phyloP scores from a whole-genome alignment of 805 yeast genomes.

The Millerago galiae region DNA sequence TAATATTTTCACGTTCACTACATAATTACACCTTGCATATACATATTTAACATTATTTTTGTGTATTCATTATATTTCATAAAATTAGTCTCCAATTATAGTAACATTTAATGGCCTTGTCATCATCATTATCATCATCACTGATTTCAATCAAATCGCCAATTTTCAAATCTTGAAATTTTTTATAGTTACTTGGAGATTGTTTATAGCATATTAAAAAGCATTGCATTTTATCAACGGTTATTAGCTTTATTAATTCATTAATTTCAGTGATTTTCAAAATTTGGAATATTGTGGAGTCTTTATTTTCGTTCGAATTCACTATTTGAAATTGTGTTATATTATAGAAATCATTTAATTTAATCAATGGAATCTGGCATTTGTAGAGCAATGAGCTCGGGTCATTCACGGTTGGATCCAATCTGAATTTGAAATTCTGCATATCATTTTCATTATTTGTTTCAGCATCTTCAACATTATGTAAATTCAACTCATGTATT shows the following conservation, averaged over 20 bases:
- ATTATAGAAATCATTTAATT: constrained; percentile 19
- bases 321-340: constrained; percentile 10
- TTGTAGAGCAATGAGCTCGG: constrained; percentile 5
- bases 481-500: not conserved
- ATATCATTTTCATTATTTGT: not conserved
- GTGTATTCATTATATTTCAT: not conserved
- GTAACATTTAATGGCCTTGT: constrained; percentile 9
- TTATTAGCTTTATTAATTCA: constrained; percentile 8
- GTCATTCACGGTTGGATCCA: constrained; percentile 2
- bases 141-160: constrained; percentile 11
- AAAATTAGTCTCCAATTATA: constrained; percentile 17
- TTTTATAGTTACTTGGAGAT: constrained; percentile 3
- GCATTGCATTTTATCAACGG: not conserved
- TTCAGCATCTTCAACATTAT: not conserved
- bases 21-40: too few species aligned
- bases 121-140: constrained; percentile 1
- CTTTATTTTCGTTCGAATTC: not conserved
- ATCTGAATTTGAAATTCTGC: constrained; percentile 3
- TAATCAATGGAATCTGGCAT: constrained; percentile 13
- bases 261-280: constrained; percentile 7
- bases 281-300: not conserved
- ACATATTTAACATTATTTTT: too few species aligned
- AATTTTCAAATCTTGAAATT: constrained; percentile 8
- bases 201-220: constrained; percentile 10
- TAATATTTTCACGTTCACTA: too few species aligned